A percentile compares a stretch with the other conserved stretches of the same genome.
These are phyloP conservation scores for Amaranthus palmeri DNA, from an alignment of 148 eudicot genomes.

Conservation along the genomic window DNA sequence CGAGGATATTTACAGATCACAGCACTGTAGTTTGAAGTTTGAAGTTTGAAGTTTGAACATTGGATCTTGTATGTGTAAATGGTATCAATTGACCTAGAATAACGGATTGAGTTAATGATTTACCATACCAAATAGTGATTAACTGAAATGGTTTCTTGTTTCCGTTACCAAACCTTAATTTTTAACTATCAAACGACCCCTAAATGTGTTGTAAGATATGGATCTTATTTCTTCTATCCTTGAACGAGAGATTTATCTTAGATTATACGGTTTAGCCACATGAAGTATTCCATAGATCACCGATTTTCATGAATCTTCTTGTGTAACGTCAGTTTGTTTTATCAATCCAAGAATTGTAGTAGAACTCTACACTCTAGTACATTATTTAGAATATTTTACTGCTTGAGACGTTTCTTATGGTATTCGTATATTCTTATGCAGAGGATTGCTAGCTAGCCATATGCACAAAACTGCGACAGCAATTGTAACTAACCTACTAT, in stretches of 20 bases:
- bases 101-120: too few relatives aligned
- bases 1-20: neutral
- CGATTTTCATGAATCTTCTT: neutral
- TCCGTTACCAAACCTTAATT: too few relatives aligned
- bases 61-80: neutral
- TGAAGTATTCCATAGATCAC: neutral
- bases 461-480: constrained; percentile 89
- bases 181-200: too few relatives aligned
- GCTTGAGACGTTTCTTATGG: neutral
- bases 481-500: constrained; percentile 77
- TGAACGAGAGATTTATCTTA: neutral
- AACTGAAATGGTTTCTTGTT: too few relatives aligned
- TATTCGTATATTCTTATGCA: constrained; percentile 27
- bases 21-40: neutral
- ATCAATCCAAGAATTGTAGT: neutral
- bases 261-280: neutral
- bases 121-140: too few relatives aligned
- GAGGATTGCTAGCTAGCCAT: constrained; percentile 86
- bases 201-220: neutral
- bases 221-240: neutral
- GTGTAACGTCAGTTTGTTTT: neutral
- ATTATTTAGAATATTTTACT: constrained; percentile 4
- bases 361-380: neutral
- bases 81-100: too few relatives aligned
- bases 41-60: neutral